Evolutionary conservation across 305 asterid genomes (phyloP).

Genomic region (Galium porrigens): DNA sequence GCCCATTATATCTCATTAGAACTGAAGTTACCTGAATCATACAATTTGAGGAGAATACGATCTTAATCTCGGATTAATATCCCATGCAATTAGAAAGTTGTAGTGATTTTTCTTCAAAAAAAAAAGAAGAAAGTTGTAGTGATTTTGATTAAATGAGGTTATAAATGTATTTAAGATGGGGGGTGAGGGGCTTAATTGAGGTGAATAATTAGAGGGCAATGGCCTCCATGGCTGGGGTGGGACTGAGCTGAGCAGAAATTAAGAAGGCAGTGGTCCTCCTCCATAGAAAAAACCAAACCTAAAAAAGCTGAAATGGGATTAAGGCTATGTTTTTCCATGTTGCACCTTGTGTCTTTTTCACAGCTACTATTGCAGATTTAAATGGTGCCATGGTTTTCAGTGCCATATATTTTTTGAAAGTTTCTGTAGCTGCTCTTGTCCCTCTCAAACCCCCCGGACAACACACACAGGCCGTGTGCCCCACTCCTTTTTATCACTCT

Average conservation of each 20-base stretch:
- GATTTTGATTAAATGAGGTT: too few species aligned
- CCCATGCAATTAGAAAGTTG: too few species aligned
- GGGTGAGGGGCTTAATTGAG: background rate
- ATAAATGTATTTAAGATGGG: too few species aligned
- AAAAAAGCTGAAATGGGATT: slow-evolving; percentile 20
- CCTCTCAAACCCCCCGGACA: slow-evolving; percentile 27
- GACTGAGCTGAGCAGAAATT: slow-evolving; percentile 6
- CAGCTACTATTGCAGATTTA: slow-evolving; percentile 18
- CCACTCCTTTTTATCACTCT: slow-evolving; percentile 17
- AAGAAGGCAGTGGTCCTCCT: slow-evolving; percentile 11
- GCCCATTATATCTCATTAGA: too few species aligned
- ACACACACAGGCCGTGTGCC: slow-evolving; percentile 20
- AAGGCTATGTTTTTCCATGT: slow-evolving; percentile 23
- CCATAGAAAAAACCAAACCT: slow-evolving; percentile 8
- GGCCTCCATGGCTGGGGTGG: slow-evolving; percentile 2
- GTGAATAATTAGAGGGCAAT: slow-evolving; percentile 13
- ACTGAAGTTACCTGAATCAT: too few species aligned
- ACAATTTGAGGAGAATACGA: too few species aligned
- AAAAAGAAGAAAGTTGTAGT: too few species aligned
- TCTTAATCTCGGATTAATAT: too few species aligned
- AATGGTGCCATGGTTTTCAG: slow-evolving; percentile 39
- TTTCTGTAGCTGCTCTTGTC: slow-evolving; percentile 28
- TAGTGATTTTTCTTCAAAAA: too few species aligned
- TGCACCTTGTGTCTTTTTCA: slow-evolving; percentile 25
- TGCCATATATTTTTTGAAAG: slow-evolving; percentile 27